A percentile compares a stretch with the other conserved stretches of the same genome.
These are phyloP conservation scores for Rhizophagus sp. DNA, from an alignment of 192 early-diverging fungal species.

Conservation along the genomic window DNA sequence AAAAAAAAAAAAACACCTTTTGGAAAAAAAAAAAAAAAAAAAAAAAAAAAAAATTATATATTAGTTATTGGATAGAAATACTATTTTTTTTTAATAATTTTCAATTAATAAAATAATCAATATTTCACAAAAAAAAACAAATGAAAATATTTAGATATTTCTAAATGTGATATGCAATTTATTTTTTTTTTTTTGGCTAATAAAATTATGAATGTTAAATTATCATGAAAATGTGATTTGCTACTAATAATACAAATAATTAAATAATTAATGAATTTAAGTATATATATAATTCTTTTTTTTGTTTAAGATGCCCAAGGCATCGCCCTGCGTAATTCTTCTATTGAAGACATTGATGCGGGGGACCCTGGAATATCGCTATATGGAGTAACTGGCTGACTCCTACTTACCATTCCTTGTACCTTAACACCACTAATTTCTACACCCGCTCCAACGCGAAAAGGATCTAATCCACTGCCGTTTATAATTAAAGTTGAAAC, in stretches of 20 bases:
- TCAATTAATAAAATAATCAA: too few relatives aligned
- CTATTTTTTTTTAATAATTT: too few relatives aligned
- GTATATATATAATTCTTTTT: not conserved
- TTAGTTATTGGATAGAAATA: too few relatives aligned
- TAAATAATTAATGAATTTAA: not conserved
- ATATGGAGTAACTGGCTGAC: not conserved
- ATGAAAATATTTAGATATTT: too few relatives aligned
- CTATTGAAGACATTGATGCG: not conserved
- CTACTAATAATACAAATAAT: not conserved
- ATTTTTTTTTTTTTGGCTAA: too few relatives aligned
- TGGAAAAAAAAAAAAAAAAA: too few relatives aligned
- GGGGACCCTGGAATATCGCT: not conserved
- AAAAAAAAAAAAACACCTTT: too few relatives aligned
- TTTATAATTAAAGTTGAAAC: not conserved
- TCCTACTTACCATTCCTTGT: constrained; percentile 20
- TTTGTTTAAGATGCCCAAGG: constrained; percentile 1
- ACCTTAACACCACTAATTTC: constrained; percentile 26
- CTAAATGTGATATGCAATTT: too few relatives aligned
- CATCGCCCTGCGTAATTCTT: constrained; percentile 4
- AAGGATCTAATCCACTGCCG: not conserved
- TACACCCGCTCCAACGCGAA: constrained; percentile 28
- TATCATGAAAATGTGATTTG: not conserved
- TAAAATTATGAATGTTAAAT: too few relatives aligned
- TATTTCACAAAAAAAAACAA: too few relatives aligned
- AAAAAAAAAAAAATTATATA: too few relatives aligned